These are phyloP conservation scores for sunflower (Helianthus annuus) DNA, from an alignment of 129 eudicot species.

Conservation along the genomic window HanXRQr2.0-SUNRISE NC_035439.2:128276649-128277148, in stretches of 20 bases:
- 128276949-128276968: slow-evolving; percentile 94
- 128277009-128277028: slow-evolving; percentile 3
- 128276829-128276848: slow-evolving; percentile 97
- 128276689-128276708: not conserved
- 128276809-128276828: slow-evolving; percentile 87
- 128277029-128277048: not conserved
- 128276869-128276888: not conserved
- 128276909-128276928: slow-evolving; percentile 42
- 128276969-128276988: slow-evolving; percentile 94
- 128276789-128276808: slow-evolving; percentile 92
- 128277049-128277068: not conserved
- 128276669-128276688: not conserved
- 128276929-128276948: slow-evolving; percentile 93
- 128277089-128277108: slow-evolving; percentile 66
- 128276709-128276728: slow-evolving; percentile 79
- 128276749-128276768: slow-evolving; percentile 91
- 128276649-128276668: slow-evolving; percentile 14
- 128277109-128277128: slow-evolving; percentile 90
- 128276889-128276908: slow-evolving; percentile 18
- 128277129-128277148: slow-evolving; percentile 93
- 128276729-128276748: slow-evolving; percentile 84
- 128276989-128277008: slow-evolving; percentile 8
- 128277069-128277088: slow-evolving; percentile 72
- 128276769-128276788: slow-evolving; percentile 96
- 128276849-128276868: slow-evolving; percentile 10